Conservation (phyloP, 176 grass and related monocot species). For the Alloteropsis semialata region DNA sequence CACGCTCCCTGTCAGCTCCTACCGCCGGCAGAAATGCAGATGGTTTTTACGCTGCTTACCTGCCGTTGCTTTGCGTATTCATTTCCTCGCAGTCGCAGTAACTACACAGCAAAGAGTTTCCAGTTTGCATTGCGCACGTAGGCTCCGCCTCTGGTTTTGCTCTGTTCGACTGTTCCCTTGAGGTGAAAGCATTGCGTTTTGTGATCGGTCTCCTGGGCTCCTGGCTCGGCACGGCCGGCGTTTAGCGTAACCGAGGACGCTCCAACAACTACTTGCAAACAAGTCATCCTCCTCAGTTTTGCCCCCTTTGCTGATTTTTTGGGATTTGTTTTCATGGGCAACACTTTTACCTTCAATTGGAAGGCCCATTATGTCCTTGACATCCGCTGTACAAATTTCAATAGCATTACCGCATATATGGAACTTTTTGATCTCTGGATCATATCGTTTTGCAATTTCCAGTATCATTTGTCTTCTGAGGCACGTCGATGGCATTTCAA, state of each 20-base stretch:
- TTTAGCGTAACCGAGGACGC: conserved; percentile 15
- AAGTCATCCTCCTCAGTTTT: too few relatives aligned
- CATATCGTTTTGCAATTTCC: too few relatives aligned
- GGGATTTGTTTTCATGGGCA: too few relatives aligned
- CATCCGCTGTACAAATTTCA: too few relatives aligned
- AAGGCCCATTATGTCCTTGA: too few relatives aligned
- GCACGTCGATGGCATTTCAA: too few relatives aligned
- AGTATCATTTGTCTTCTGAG: too few relatives aligned
- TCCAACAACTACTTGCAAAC: conserved; percentile 26
- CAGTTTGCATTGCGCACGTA: neutral
- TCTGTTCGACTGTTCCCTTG: neutral
- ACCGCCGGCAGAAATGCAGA: neutral
- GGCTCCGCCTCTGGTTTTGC: neutral
- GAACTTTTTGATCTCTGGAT: too few relatives aligned
- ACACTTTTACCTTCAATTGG: too few relatives aligned
- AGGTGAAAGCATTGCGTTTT: neutral
- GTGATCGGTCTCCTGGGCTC: neutral
- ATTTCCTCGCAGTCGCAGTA: conserved; percentile 3
- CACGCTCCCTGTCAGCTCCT: conserved; percentile 25
- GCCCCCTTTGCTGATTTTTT: too few relatives aligned
- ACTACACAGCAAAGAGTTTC: neutral
- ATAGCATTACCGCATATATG: too few relatives aligned
- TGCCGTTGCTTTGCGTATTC: conserved; percentile 21
- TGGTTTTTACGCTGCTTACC: neutral
- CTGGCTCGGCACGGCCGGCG: neutral